Evolutionary conservation across 2,329 filamentous ascomycete species (phyloP).

Genomic region (Didymella exigua): DNA sequence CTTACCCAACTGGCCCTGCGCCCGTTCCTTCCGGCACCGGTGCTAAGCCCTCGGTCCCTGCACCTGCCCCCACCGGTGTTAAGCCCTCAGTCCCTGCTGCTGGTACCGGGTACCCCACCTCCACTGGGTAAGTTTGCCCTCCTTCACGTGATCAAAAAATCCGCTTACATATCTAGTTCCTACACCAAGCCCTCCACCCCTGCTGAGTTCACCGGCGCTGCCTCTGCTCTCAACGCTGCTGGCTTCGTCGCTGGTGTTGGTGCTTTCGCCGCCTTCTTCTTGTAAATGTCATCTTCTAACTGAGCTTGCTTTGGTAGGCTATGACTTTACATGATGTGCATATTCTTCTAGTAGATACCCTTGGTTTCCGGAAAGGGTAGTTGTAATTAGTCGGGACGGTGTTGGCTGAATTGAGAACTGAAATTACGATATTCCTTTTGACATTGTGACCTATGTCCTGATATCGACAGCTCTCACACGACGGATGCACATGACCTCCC

Average conservation of each 20-base stretch:
- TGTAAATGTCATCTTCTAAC: slow-evolving; percentile 49
- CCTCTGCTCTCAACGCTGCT: slow-evolving; percentile 43
- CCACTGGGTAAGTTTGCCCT: slow-evolving; percentile 39
- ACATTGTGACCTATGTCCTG: background rate
- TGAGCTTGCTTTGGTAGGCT: slow-evolving; percentile 42
- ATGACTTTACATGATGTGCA: slow-evolving; percentile 49
- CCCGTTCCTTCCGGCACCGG: too few relatives aligned
- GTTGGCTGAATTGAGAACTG: slow-evolving; percentile 31
- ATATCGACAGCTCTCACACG: too few relatives aligned
- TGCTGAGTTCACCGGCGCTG: slow-evolving; percentile 48
- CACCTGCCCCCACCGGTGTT: slow-evolving; percentile 27
- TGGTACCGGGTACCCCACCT: slow-evolving; percentile 40
- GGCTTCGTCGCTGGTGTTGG: slow-evolving; percentile 49
- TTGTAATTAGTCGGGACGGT: slow-evolving; percentile 37
- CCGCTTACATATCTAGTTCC: slow-evolving; percentile 25
- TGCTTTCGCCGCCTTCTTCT: slow-evolving; percentile 51
- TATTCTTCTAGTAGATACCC: slow-evolving; percentile 35
- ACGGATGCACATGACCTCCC: too few relatives aligned
- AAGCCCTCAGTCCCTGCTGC: slow-evolving; percentile 24
- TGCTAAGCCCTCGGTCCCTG: slow-evolving; percentile 25
- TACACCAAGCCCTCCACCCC: slow-evolving; percentile 41
- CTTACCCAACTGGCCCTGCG: slow-evolving; percentile 15
- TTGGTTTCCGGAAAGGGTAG: slow-evolving; percentile 34
- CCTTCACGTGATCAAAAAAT: background rate
- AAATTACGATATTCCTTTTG: slow-evolving; percentile 1